Evolutionary conservation across 352 stramenopile species (phyloP).

Genomic region (Phytophthora aleatoria): DNA sequence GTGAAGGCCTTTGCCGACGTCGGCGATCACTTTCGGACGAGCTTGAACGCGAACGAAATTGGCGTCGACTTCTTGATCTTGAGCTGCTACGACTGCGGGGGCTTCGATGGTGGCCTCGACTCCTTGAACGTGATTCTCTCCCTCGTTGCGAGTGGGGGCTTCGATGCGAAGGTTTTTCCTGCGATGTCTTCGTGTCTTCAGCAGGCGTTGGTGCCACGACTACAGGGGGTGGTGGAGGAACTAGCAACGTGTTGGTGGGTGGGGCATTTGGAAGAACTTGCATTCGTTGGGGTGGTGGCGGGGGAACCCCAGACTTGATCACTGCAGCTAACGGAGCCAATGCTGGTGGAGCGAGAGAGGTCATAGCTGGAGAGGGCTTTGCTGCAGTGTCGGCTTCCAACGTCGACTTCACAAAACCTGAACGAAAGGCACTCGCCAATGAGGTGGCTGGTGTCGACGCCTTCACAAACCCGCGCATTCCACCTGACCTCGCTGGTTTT

Average conservation of each 20-base stretch:
- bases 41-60: conserved; percentile 28
- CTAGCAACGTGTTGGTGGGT: background rate
- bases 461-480: conserved; percentile 39
- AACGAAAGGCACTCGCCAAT: conserved; percentile 30
- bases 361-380: conserved; percentile 2
- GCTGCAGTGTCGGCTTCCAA: conserved; percentile 11
- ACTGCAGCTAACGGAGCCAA: background rate
- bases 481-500: conserved; percentile 7
- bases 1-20: conserved; percentile 10
- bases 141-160: conserved; percentile 15
- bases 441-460: conserved; percentile 14
- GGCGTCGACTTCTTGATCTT: conserved; percentile 20
- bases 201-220: conserved; percentile 4
- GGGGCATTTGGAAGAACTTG: conserved; percentile 5
- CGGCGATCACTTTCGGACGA: conserved; percentile 22
- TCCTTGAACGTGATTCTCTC: conserved; percentile 24
- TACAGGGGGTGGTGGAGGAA: conserved; percentile 17
- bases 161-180: background rate
- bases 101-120: conserved; percentile 14
- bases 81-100: conserved; percentile 27
- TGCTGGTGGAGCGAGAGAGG: background rate
- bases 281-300: conserved; percentile 1
- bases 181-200: conserved; percentile 8
- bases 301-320: background rate
- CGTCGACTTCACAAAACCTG: conserved; percentile 47